phyloP scores from a whole-genome alignment of 164 flowering plant species.

The Amborella trichopoda region DNA sequence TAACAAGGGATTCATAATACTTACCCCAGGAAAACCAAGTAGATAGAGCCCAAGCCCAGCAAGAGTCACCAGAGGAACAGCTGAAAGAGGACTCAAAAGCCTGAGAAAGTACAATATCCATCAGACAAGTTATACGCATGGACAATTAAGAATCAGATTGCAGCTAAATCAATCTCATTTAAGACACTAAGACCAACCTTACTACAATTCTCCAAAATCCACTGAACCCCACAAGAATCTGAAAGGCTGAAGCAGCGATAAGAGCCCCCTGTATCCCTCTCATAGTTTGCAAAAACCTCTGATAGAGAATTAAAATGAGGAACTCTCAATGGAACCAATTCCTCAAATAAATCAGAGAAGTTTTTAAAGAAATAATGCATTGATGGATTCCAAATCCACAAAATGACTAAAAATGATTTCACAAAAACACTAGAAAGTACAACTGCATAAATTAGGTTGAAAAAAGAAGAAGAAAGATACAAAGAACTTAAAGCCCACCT shows the following conservation, averaged over 20 bases:
- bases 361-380: no score
- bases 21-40: constrained; percentile 93
- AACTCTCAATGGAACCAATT: no score
- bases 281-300: constrained; percentile 73
- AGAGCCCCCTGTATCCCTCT: constrained; percentile 85
- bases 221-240: constrained; percentile 92
- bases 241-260: constrained; percentile 86
- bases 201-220: constrained; percentile 96
- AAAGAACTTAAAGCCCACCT: constrained; percentile 24
- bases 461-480: not conserved
- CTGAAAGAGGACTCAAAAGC: constrained; percentile 85
- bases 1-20: constrained; percentile 5
- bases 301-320: no score
- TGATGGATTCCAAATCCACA: no score
- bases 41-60: constrained; percentile 87
- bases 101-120: constrained; percentile 18
- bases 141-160: not conserved
- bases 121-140: not conserved
- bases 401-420: not conserved
- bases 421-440: no score
- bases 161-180: not conserved
- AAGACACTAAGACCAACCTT: constrained; percentile 33
- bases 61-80: constrained; percentile 73
- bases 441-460: no score
- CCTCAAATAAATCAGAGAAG: no score